Percentiles rank a stretch among this genome's conserved stretches.
These are phyloP conservation scores for Panaeolus papilionaceus DNA, from an alignment of 768 basidiomycete species.

Conservation along the genomic window DNA sequence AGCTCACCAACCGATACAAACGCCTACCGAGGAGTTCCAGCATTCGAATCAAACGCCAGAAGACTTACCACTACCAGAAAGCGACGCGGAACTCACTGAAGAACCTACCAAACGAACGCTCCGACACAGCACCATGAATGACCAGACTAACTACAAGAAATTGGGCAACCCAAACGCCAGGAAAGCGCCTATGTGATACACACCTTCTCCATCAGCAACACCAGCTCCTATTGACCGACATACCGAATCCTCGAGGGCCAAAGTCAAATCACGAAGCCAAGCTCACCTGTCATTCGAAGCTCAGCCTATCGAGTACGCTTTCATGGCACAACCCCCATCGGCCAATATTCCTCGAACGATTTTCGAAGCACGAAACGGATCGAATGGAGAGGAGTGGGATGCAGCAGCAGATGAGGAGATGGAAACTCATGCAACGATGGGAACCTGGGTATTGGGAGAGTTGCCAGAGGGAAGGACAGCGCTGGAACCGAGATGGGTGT, in stretches of 20 bases:
- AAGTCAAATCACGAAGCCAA: conserved; percentile 13
- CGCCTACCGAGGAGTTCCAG: neutral
- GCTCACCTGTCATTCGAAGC: conserved; percentile 17
- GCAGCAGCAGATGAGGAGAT: conserved; percentile 18
- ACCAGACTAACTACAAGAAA: conserved; percentile 5
- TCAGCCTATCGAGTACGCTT: conserved; percentile 13
- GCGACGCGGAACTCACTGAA: neutral
- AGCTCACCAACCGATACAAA: conserved; percentile 8
- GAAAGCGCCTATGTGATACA: neutral
- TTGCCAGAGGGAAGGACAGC: conserved; percentile 30
- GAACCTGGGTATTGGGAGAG: conserved; percentile 31
- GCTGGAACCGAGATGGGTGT: conserved; percentile 40
- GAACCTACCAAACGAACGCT: conserved; percentile 1
- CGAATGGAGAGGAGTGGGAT: conserved; percentile 11
- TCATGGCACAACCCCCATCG: neutral
- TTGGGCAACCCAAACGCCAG: conserved; percentile 8
- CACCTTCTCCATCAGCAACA: neutral
- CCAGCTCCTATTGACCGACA: conserved; percentile 20
- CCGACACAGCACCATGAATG: conserved; percentile 1
- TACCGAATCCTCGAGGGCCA: conserved; percentile 18
- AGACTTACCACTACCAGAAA: neutral
- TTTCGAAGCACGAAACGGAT: neutral
- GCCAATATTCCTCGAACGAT: conserved; percentile 3
- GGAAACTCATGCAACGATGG: conserved; percentile 21
- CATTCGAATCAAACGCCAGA: conserved; percentile 8